Evolutionary conservation across 164 flowering plant species (phyloP), one percentile per base, ranked within the genome.

Genomic region (Kalanchoe fedtschenkoi): DNA sequence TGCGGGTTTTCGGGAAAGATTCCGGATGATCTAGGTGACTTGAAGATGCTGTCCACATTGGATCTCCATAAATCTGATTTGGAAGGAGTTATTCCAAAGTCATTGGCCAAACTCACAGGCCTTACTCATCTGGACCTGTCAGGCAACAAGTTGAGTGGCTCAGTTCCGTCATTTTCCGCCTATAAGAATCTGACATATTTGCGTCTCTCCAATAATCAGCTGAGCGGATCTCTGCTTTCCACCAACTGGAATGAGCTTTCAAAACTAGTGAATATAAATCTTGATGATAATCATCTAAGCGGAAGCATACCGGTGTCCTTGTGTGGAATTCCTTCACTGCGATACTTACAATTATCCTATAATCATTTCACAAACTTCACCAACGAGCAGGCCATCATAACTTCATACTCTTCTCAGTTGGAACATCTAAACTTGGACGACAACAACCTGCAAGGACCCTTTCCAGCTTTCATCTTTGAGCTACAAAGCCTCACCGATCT

Each of bases 81-180:
- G 35, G 60, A 32, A n/a, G 90, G 84, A 39, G 0, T 38, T n/a
- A 51, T 84, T 2, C 90, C 85, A 2, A 19, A 34, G 0, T 70
- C 78, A 0, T 34, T 78, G 58, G 60, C 42, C 9, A 63, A 61
- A 1, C 77, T 81, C 34, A 43, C 58, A 7, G 64, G 64, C 33
- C 74, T 85, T 10, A 67, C 26, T 41, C 60, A 65, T 60, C n/a
- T 82, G 64, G 90, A 85, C 44, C 35, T 85, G 1, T 79, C 85
- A 1, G 11, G 0, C 8, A 85, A 85, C 66, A 29, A 14, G 0
- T 70, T 83, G 53, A 68, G n/a, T 29, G 83, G 83, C 39, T 17
- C 60, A 15, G 41, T 84, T 24, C 81, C 86, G 11, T 69, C 74
- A 0, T 47, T 74, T 1, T 21, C 21, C 44, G 57, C n/a, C 54